Evolutionary conservation across 371 early-diverging fungal species (phyloP), one percentile per base, ranked within the genome.

Genomic region (Cokeromyces recurvatus): DNA sequence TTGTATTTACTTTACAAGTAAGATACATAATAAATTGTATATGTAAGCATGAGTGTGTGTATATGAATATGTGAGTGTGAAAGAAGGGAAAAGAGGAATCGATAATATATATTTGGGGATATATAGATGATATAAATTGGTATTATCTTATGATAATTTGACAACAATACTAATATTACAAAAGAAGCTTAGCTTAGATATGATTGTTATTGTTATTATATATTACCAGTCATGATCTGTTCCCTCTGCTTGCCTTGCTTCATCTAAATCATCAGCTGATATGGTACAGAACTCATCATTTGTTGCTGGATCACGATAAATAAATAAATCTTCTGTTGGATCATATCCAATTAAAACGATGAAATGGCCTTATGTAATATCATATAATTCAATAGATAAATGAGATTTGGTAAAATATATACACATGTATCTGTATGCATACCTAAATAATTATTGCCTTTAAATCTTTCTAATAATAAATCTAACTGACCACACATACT

Each of bases 251-350:
- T 65, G 65, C 37, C 86, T 59, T 35, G 90, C 87, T 14, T 38
- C 49, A 27, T 89, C 85, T 40, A 89, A 56, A 17, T 68, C 71
- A 17, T 67, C 67, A n/a, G 75, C 79, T 10, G 78, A 59, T 23
- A 85, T 68, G 4, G 69, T 63, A 55, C 90, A 89, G 43, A 84
- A 52, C 17, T 73, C 67, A 38, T 79, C 78, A 4, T 50, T 57
- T 10, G 74, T 66, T 15, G 83, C 86, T 12, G 90, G 90, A 59
- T 89, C 87, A 52, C 87, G 78, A 42, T 86, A 85, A n/a, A 79
- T 70, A 58, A 89, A 85, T 46, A 68, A 38, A 57, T 87, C 85
- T 32, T 62, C 65, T 3, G 71, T 74, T 2, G 80, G 75, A 48
- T 86, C 86, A 50, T 87, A 89, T 2, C 81, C 84, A 38, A 86